phyloP scores from a whole-genome alignment of 2,329 filamentous ascomycete species.

The Cladosporium austrohemisphaericum region DNA sequence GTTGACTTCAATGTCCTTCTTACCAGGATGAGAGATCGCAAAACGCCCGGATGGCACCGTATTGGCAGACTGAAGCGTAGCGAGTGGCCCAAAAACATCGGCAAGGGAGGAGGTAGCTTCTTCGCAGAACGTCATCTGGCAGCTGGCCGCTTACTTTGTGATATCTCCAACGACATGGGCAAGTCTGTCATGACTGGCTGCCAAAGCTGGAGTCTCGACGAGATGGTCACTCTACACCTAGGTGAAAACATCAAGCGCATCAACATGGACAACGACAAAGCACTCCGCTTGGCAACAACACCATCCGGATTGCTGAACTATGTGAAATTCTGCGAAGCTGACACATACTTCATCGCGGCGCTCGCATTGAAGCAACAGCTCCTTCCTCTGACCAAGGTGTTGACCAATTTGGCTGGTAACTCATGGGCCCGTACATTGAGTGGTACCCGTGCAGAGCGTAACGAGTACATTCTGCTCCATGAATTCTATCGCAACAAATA shows the following conservation, averaged over 20 bases:
- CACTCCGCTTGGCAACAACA: slow-evolving; percentile 73
- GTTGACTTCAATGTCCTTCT: slow-evolving; percentile 91
- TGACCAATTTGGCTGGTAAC: slow-evolving; percentile 95
- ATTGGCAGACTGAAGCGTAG: slow-evolving; percentile 80
- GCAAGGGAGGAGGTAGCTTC: slow-evolving; percentile 81
- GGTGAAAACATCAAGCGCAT: slow-evolving; percentile 66
- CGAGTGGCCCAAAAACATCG: slow-evolving; percentile 83
- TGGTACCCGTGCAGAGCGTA: slow-evolving; percentile 92
- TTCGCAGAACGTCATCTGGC: slow-evolving; percentile 90
- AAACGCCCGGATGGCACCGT: slow-evolving; percentile 89
- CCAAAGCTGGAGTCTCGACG: slow-evolving; percentile 94
- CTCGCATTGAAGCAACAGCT: slow-evolving; percentile 86
- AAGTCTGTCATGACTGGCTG: slow-evolving; percentile 97
- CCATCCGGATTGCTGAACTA: slow-evolving; percentile 89
- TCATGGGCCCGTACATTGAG: slow-evolving; percentile 96
- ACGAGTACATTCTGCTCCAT: slow-evolving; percentile 97
- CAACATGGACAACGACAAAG: slow-evolving; percentile 84
- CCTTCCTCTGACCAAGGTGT: slow-evolving; percentile 85
- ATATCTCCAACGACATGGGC: slow-evolving; percentile 92
- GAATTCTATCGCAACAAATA: slow-evolving; percentile 97
- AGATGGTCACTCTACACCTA: slow-evolving; percentile 94
- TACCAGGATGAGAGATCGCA: slow-evolving; percentile 81
- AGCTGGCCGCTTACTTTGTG: slow-evolving; percentile 83
- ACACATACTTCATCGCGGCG: slow-evolving; percentile 93
- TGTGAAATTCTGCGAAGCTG: slow-evolving; percentile 86